phyloP scores from a whole-genome alignment of 2,329 filamentous ascomycete genomes.

The Atkinsonella hypoxylon region DNA sequence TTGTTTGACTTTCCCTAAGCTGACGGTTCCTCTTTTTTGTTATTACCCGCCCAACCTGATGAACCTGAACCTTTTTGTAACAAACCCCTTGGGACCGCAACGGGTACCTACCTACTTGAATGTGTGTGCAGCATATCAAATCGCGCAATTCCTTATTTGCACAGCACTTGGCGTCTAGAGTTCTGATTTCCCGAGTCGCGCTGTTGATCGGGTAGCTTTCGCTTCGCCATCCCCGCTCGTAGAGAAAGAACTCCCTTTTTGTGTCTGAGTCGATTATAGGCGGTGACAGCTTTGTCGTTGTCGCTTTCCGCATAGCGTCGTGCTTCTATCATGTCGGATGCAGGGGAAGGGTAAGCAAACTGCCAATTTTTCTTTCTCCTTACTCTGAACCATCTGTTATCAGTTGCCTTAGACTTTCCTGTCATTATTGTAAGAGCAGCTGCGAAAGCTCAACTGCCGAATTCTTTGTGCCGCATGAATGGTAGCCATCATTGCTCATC shows the following conservation, averaged over 20 bases:
- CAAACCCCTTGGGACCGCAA: not conserved
- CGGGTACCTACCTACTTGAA: no score
- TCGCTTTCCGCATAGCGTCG: not conserved
- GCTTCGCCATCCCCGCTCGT: not conserved
- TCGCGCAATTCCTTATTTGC: not conserved
- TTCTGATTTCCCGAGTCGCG: not conserved
- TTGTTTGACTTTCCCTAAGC: no score
- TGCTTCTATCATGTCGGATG: constrained; percentile 21
- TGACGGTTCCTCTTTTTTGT: no score
- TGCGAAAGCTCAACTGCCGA: not conserved
- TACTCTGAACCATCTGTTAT: no score
- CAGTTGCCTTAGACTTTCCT: no score
- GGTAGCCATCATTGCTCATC: not conserved
- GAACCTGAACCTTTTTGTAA: not conserved
- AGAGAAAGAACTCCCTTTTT: not conserved
- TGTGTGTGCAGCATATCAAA: not conserved
- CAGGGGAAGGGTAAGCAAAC: constrained; percentile 17
- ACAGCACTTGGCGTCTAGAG: not conserved
- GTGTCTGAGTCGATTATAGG: not conserved
- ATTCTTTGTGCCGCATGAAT: not conserved
- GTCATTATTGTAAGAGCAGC: not conserved
- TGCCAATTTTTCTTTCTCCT: not conserved
- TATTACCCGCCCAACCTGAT: not conserved
- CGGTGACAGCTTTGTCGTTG: not conserved
- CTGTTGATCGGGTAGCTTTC: not conserved